Evolutionary conservation across 495 filamentous ascomycete species (phyloP), one percentile per base, ranked within the genome.

Genomic region (Aspergillus funiculosus): DNA sequence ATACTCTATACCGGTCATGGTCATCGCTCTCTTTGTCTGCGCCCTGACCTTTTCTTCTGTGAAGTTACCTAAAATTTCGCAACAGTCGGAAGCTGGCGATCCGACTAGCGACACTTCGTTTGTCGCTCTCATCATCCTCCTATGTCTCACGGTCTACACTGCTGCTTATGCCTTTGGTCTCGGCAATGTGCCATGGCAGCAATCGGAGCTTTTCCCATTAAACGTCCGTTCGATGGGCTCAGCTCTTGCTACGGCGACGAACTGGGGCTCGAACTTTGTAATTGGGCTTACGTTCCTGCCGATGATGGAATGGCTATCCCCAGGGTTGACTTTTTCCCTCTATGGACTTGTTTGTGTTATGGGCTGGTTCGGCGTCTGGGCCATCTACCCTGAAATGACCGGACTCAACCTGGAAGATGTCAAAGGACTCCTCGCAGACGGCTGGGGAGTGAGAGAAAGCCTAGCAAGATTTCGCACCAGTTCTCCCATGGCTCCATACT

Each of bases 151-250:
- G 53, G 39, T 87, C n/a, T 96, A 91, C 60, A 88, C 91, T 1
- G 82, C 85, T 39, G 79, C 80, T 0, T 96, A 92, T 57, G 89
- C 90, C 7, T 69, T 87, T 6, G 90, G 90, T n/a, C 73, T 96
- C 3, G 90, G 90, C 3, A 89, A 87, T 47, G 86, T 96, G 2
- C 89, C 90, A 0, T 96, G 90, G 90, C 88, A 91, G 69, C 88
- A 94, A 61, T 83, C 79, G 51, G 90, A 96, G 68, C 78, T 96
- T 11, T 95, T 96, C 56, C 81, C 89, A 5, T 74, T 95, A 51
- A 79, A 77, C 32, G 86, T 94, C 6, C 85, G 90, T 21, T 85
- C 83, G 0, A 58, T 94, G 1, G 90, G 90, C 5, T 90, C 86
- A 22, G 81, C 80, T 0, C 53, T 94, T n/a, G 80, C 87, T 1